Conservation (phyloP, 2,329 filamentous ascomycete genomes). For the Xylaria sp. region DNA sequence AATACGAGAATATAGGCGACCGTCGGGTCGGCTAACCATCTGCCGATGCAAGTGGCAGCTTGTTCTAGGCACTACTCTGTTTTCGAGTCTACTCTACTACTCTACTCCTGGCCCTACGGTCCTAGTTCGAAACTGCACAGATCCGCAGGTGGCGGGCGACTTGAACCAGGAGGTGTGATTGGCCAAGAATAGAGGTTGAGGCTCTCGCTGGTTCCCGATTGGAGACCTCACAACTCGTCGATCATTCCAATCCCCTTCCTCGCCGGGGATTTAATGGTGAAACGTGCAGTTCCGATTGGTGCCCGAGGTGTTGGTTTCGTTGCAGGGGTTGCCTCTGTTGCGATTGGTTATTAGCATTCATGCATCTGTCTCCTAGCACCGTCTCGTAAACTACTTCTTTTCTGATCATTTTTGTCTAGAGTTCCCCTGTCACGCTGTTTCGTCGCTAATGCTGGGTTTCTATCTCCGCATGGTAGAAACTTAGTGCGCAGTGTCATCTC, state of each 20-base stretch:
- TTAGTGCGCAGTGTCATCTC: too few species aligned
- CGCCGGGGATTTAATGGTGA: not conserved
- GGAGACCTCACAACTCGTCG: conserved; percentile 6
- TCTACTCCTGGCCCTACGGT: too few species aligned
- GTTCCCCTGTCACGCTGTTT: too few species aligned
- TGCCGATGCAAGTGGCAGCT: conserved; percentile 17
- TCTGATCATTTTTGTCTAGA: not conserved
- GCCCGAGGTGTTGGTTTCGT: conserved; percentile 16
- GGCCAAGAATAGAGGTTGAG: too few species aligned
- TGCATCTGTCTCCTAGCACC: too few species aligned
- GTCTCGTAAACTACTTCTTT: too few species aligned
- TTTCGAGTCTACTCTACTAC: too few species aligned
- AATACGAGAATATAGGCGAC: conserved; percentile 5
- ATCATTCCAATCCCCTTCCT: conserved; percentile 7
- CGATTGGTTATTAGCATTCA: conserved; percentile 11
- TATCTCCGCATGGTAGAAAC: too few species aligned
- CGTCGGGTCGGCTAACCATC: conserved; percentile 6
- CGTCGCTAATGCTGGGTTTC: too few species aligned
- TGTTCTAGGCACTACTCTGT: not conserved
- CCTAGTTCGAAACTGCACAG: conserved; percentile 1
- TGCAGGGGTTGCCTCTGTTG: not conserved
- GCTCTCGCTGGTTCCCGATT: too few species aligned
- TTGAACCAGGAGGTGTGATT: too few species aligned
- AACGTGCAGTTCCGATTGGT: conserved; percentile 23
- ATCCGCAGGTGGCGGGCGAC: not conserved